A percentile compares a stretch with the other conserved stretches of the same genome.
phyloP scores from a whole-genome alignment of 352 stramenopile species.

The Aphanomyces invadans region DNA sequence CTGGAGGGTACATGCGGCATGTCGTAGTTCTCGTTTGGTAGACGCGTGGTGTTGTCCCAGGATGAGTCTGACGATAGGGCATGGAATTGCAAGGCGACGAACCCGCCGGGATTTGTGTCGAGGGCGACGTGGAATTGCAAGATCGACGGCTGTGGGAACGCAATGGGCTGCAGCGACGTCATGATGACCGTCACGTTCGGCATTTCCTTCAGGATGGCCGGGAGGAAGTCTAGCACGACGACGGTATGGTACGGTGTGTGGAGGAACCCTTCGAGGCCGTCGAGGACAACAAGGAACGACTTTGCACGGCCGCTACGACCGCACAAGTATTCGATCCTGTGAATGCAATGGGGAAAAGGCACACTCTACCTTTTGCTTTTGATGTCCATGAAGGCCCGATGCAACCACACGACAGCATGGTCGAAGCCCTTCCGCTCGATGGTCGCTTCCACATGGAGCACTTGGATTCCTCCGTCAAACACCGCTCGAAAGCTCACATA shows the following conservation, averaged over 20 bases:
- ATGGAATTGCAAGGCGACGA: background rate
- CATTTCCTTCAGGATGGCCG: background rate
- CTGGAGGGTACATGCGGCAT: background rate
- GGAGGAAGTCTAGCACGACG: background rate
- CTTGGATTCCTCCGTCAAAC: slow-evolving; percentile 20
- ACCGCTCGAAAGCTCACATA: slow-evolving; percentile 10
- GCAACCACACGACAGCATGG: background rate
- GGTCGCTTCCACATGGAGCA: background rate
- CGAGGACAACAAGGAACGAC: slow-evolving; percentile 4
- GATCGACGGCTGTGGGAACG: background rate
- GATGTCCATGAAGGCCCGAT: background rate
- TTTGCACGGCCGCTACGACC: background rate
- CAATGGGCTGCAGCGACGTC: background rate
- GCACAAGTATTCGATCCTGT: background rate
- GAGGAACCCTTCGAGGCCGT: background rate
- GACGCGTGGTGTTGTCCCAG: background rate
- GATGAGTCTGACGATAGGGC: background rate
- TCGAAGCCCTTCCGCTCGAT: slow-evolving; percentile 4
- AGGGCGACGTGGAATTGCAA: slow-evolving; percentile 6
- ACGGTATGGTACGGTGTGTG: background rate
- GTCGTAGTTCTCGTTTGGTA: background rate
- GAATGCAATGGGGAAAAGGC: background rate
- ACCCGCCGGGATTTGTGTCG: background rate
- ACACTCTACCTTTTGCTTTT: background rate
- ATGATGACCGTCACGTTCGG: slow-evolving; percentile 1